phyloP scores from a whole-genome alignment of 1,284 basidiomycete species.

The Cutaneotrichosporon curvatum region DNA sequence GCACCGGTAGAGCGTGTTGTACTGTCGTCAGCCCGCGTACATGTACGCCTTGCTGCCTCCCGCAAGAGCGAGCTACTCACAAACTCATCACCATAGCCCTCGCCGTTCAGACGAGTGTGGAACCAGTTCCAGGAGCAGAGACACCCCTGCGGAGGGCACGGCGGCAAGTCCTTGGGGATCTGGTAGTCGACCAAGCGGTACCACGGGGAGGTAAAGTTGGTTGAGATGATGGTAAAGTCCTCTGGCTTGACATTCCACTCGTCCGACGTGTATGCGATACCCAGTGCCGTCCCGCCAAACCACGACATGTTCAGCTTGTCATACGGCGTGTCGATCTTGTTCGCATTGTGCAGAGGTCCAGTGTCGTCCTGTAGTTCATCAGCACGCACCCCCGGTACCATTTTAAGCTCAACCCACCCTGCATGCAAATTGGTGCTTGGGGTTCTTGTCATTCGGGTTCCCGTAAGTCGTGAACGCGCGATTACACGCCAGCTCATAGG shows the following conservation, averaged over 20 bases:
- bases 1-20: slow-evolving; percentile 71
- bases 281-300: slow-evolving; percentile 13
- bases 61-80: slow-evolving; percentile 6
- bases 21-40: slow-evolving; percentile 31
- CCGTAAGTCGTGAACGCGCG: slow-evolving; percentile 6
- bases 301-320: slow-evolving; percentile 5
- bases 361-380: not conserved
- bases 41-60: not conserved
- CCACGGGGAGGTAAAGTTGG: slow-evolving; percentile 52
- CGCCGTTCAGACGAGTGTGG: slow-evolving; percentile 5
- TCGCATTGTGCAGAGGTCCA: slow-evolving; percentile 3
- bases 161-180: slow-evolving; percentile 52
- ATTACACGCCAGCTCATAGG: slow-evolving; percentile 11
- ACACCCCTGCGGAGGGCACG: slow-evolving; percentile 60
- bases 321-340: slow-evolving; percentile 2
- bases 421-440: slow-evolving; percentile 1
- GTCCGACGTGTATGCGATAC: slow-evolving; percentile 13
- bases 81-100: slow-evolving; percentile 16
- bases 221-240: slow-evolving; percentile 63
- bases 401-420: slow-evolving; percentile 2
- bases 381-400: not conserved
- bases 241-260: slow-evolving; percentile 50
- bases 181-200: slow-evolving; percentile 4
- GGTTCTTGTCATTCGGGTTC: not conserved
- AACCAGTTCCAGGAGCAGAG: slow-evolving; percentile 56